Conservation (phyloP, 148 eudicot genomes). For the Salicornia ramosissima region DNA sequence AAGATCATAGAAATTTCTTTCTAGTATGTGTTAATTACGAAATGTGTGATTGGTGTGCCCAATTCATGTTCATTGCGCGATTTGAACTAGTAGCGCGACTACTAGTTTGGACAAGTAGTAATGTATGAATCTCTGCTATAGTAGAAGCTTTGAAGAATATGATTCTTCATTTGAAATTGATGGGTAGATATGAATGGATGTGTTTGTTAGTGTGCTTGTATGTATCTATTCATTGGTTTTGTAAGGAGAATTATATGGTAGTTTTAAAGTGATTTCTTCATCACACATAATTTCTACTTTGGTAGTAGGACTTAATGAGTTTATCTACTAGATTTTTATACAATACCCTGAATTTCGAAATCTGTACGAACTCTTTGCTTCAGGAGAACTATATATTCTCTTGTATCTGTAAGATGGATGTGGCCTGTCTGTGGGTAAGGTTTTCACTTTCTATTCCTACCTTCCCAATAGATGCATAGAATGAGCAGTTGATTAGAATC, state of each 20-base stretch:
- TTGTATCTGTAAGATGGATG: not conserved
- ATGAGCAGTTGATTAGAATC: not conserved
- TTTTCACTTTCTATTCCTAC: not conserved
- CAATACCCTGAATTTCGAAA: not conserved
- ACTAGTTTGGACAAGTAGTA: not conserved
- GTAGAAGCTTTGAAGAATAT: not conserved
- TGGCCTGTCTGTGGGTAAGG: not conserved
- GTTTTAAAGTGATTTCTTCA: not conserved
- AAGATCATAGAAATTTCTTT: no score
- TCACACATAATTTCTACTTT: not conserved
- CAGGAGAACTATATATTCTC: not conserved
- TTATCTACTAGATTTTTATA: not conserved
- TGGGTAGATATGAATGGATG: not conserved
- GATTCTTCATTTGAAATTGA: not conserved
- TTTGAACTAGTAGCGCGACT: not conserved
- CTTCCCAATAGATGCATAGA: not conserved
- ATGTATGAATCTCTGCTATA: not conserved
- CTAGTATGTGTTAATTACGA: not conserved
- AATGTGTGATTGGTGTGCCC: not conserved
- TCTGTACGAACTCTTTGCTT: not conserved
- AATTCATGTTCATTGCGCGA: not conserved
- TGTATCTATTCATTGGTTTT: not conserved
- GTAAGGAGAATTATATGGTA: not conserved
- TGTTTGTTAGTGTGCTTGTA: not conserved
- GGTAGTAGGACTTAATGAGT: not conserved